These are phyloP conservation scores for Solanum gracilifrons DNA, from an alignment of 257 asterid species.

Conservation along the genomic window DNA sequence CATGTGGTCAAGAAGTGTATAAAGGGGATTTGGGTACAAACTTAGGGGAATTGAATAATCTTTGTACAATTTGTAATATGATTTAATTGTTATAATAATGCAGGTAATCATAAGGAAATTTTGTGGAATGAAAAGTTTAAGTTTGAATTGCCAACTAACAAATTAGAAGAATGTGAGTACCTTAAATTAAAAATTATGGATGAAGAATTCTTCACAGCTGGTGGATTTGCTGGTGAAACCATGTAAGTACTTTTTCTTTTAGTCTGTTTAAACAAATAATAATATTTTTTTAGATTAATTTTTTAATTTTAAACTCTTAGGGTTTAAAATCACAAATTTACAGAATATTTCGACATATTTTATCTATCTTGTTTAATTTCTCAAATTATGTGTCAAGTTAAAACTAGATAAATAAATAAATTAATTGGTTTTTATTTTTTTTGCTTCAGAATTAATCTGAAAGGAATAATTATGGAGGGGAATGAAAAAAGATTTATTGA, in stretches of 20 bases:
- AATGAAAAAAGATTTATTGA: constrained; percentile 30
- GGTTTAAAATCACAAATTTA: not conserved
- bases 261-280: not conserved
- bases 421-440: not conserved
- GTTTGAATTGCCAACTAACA: constrained; percentile 32
- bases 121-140: constrained; percentile 65
- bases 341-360: not conserved
- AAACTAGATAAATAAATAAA: not conserved
- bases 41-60: not conserved
- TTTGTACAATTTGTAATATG: too few relatives aligned
- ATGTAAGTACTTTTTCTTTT: constrained; percentile 10
- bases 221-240: constrained; percentile 56
- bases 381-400: too few relatives aligned
- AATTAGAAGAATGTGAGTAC: constrained; percentile 30
- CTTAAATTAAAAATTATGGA: constrained; percentile 57
- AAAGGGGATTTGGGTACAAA: not conserved
- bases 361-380: not conserved
- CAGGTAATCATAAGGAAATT: constrained; percentile 37
- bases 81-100: not conserved
- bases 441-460: constrained; percentile 39
- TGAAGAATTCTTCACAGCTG: constrained; percentile 30
- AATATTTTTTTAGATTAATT: too few relatives aligned
- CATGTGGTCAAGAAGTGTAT: not conserved
- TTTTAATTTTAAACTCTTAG: too few relatives aligned
- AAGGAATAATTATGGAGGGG: constrained; percentile 58